These are phyloP conservation scores for Westerdykella aurantiaca DNA, from an alignment of 2,329 filamentous ascomycete species.

Conservation along the genomic window DNA sequence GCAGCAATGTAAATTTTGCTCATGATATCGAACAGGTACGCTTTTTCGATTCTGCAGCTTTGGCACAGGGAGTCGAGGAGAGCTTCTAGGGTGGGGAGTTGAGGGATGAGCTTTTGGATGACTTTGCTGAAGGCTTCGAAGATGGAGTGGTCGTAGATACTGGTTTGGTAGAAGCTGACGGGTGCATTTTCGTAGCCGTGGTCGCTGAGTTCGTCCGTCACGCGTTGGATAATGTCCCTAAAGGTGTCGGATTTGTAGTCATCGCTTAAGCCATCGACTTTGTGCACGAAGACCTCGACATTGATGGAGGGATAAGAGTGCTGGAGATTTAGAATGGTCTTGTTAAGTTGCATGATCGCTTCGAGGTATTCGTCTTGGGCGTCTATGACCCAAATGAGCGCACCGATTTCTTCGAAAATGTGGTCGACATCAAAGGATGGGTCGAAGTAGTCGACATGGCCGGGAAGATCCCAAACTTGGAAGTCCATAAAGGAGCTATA, in stretches of 20 bases:
- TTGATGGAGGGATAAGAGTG: conserved; percentile 88
- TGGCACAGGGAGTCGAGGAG: conserved; percentile 91
- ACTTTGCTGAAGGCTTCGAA: conserved; percentile 98
- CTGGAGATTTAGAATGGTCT: conserved; percentile 83
- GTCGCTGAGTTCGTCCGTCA: conserved; percentile 92
- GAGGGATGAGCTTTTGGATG: conserved; percentile 93
- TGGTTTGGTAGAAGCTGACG: conserved; percentile 91
- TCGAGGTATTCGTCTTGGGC: conserved; percentile 97
- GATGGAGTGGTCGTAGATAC: conserved; percentile 97
- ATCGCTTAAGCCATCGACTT: conserved; percentile 94
- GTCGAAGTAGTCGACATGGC: conserved; percentile 88
- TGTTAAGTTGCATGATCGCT: conserved; percentile 77
- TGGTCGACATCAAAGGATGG: conserved; percentile 84
- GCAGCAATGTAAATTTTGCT: conserved; percentile 99
- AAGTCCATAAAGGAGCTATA: conserved; percentile 96
- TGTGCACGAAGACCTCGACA: conserved; percentile 98
- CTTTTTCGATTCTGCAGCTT: conserved; percentile 93
- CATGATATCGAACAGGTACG: conserved; percentile 94
- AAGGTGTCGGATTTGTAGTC: conserved; percentile 96
- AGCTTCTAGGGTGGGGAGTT: conserved; percentile 85
- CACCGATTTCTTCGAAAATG: conserved; percentile 90
- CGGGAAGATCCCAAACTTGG: conserved; percentile 95
- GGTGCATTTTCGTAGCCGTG: conserved; percentile 88
- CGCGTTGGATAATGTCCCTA: conserved; percentile 91
- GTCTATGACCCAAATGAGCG: conserved; percentile 97